Percentiles rank a stretch among this genome's conserved stretches.
phyloP scores from a whole-genome alignment of 805 yeast species.

The Cyberlindnera xylosilytica region DNA sequence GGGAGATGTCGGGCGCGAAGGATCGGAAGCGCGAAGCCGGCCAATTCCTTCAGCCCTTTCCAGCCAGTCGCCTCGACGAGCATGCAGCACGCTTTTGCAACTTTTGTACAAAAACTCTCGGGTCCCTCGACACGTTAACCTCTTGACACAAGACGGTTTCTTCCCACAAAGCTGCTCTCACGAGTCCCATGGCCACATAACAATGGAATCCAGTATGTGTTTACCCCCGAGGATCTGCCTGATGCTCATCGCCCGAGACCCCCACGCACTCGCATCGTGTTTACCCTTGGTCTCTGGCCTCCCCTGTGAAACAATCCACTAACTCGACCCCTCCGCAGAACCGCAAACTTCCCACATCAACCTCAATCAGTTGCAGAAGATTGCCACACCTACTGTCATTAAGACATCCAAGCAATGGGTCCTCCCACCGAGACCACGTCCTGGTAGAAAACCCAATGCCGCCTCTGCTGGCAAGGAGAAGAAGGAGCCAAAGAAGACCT shows the following conservation, averaged over 20 bases:
- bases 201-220: slow-evolving; percentile 11
- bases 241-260: too few relatives aligned
- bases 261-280: too few relatives aligned
- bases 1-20: slow-evolving; percentile 8
- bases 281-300: too few relatives aligned
- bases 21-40: slow-evolving; percentile 9
- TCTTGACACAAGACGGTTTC: not conserved
- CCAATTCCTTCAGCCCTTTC: not conserved
- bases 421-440: slow-evolving; percentile 78
- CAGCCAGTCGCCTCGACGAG: slow-evolving; percentile 7
- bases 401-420: slow-evolving; percentile 80
- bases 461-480: slow-evolving; percentile 70
- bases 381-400: slow-evolving; percentile 28
- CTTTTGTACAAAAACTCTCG: slow-evolving; percentile 4
- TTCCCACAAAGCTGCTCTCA: not conserved
- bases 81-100: slow-evolving; percentile 4
- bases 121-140: not conserved
- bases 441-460: slow-evolving; percentile 62
- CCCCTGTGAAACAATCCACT: too few relatives aligned
- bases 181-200: slow-evolving; percentile 1
- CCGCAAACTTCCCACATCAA: slow-evolving; percentile 2
- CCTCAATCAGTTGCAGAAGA: slow-evolving; percentile 16
- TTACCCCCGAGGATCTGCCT: not conserved
- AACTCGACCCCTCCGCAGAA: not conserved
- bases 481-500: slow-evolving; percentile 22